Evolutionary conservation across 73 alveolate species (phyloP), one percentile per base, ranked within the genome.

Genomic region (Paramecium tetraurelia): DNA sequence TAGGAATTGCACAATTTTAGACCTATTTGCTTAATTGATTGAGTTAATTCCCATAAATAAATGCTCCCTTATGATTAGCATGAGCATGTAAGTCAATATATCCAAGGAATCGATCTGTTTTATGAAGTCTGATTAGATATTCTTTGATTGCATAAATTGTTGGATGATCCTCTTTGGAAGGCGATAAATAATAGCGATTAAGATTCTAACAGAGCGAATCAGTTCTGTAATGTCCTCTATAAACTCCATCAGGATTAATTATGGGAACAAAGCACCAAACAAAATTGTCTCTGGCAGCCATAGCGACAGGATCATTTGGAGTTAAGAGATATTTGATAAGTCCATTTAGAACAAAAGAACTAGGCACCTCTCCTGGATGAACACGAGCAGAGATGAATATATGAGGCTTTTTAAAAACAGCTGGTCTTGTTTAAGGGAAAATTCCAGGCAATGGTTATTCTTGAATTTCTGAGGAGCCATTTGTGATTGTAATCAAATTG

Each of bases 321-420:
- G 96, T 92, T 40, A 96, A 88, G 31, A 98, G 92, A 58, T 96
- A 89, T 80, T 98, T 95, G 58, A 98, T 57, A 22, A 97, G 58
- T 1, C 99, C 99, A 90, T 98, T 96, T 57, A 96, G 92, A 35
- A 96, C 98, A 80, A 95, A 92, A 8, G 98, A 94, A 27, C 99
- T 98, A 2, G 99, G 99, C 2, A 98, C 98, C 95, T 98, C 99
- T 1, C 99, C 99, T 1, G 99, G 99, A 85, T 98, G 99, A n/a
- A 98, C 99, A 63, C 99, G 95, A 0, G 99, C 99, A 5, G 99
- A 96, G 11, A 98, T 90, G 93, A 97, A 95, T 18, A 98, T 94
- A 21, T 95, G 87, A 58, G 93, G 96, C 86, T 97, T 98, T 44
- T 95, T 95, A 80, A 92, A 93, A 69, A 95, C 44, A 31, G 6